Evolutionary conservation across 306 rosid genomes (phyloP), one percentile per base, ranked within the genome.

Genomic region (Cicer bijugum): DNA sequence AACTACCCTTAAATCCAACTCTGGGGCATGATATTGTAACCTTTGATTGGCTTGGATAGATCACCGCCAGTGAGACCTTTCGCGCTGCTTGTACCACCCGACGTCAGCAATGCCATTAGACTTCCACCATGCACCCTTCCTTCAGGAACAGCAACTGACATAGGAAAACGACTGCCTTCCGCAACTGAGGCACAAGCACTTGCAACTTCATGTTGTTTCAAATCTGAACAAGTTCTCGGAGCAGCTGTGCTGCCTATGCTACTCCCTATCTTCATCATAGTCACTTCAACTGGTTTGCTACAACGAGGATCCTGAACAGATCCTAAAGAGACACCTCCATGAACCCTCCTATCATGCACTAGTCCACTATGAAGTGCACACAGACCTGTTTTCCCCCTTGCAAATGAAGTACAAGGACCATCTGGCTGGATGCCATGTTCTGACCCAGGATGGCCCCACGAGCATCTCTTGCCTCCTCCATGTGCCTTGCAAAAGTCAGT

Each of bases 401-500:
- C 95, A 72, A 90, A 92, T 55, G 98, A 92, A 84, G 74, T 82
- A 46, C 98, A 92, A 66, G 97, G 90, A 84, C 79, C 85, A 59
- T 82, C 82, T 6, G 86, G 79, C 76, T 84, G 84, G 60, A 14
- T 75, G 17, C 88, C 83, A 48, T 79, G 88, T 65, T 85, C 89
- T 71, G 97, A 89, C 56, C 87, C 96, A 1, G 88, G 86, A 84
- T 88, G 94, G 63, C 95, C 98, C 98, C 98, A 92, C 40, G 90
- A 90, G 85, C 98, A 92, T 77, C 91, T 88, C 78, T 92, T 92
- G 80, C 98, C 98, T 74, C 98, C 98, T n/a, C 98, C 98, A 83
- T 92, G 98, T 9, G 98, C 98, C 84, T 92, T 92, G 84, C 98
- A 92, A 66, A 84, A 92, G 84, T 92, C 95, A 2, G 98, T 92